Evolutionary conservation across 2,329 filamentous ascomycete species (phyloP), one percentile per base, ranked within the genome.

Genomic region (Neurospora sp.): DNA sequence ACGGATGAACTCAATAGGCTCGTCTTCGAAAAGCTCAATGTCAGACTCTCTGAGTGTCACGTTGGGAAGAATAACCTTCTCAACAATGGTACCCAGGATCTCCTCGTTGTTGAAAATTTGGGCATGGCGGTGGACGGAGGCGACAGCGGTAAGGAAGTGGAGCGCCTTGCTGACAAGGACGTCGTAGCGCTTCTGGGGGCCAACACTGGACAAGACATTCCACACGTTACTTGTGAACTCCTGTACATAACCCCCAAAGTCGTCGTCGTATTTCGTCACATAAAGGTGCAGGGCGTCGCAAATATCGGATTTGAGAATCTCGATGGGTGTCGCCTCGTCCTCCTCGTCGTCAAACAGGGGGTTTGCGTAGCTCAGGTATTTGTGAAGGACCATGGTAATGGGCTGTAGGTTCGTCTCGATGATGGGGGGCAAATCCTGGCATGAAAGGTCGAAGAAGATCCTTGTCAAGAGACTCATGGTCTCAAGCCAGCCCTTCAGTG

Each of bases 1-100:
- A 73, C 96, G 88, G 77, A 99, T 99, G 78, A 97, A 99, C 80
- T 99, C 96, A 74, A 99, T 99, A 0, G 96, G 96, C 82, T 99
- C 96, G 78, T 99, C 96, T 78, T 99, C 96, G 76, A 99, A 98
- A 74, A 97, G 86, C 79, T 99, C 96, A 69, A 97, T 87, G 74
- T 99, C 96, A 0, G 94, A 96, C 77, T 97, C 96, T 74, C 96
- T 89, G 71, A 99, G 83, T 17, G 91, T 91, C 71, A 99, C 89
- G 77, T 99, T 99, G 10, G 96, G 95, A 73, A 99, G 82, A 70
- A 99, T 92, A 71, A 98, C 96, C 82, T 97, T 97, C 79, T 98
- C 93, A 10, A 97, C 92, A 68, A 99, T 92, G 78, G 97, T 91
- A 19, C 89, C 89, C 42, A 98, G 83, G 3, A 93, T 90, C 4